Conservation (phyloP, 495 filamentous ascomycete genomes). For the Penicillium waksmanii region DNA sequence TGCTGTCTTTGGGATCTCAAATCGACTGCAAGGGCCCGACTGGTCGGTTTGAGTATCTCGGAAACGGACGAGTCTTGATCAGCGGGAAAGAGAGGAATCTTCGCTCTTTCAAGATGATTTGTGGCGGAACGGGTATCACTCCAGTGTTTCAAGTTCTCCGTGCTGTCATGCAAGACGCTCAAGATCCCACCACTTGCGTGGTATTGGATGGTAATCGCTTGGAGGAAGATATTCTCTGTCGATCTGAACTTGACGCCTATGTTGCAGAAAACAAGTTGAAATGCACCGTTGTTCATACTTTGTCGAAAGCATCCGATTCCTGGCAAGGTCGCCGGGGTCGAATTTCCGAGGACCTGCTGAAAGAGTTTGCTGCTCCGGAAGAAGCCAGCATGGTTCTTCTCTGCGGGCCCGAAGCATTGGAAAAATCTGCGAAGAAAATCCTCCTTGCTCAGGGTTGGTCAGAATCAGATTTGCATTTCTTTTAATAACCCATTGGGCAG, state of each 20-base stretch:
- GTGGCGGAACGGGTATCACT: constrained; percentile 86
- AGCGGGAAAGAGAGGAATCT: constrained; percentile 62
- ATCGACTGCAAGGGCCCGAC: constrained; percentile 92
- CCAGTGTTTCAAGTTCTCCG: constrained; percentile 89
- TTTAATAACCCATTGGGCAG: constrained; percentile 47
- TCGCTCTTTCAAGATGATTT: constrained; percentile 83
- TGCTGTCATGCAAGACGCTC: constrained; percentile 66
- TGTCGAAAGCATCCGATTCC: constrained; percentile 61
- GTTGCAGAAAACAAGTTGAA: constrained; percentile 51
- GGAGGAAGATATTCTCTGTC: constrained; percentile 84
- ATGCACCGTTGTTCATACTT: constrained; percentile 71
- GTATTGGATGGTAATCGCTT: constrained; percentile 81
- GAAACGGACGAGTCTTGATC: constrained; percentile 65
- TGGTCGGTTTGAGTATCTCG: constrained; percentile 83
- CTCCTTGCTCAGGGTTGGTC: constrained; percentile 74
- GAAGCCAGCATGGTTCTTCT: constrained; percentile 72
- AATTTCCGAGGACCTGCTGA: constrained; percentile 64
- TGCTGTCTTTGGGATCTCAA: constrained; percentile 66
- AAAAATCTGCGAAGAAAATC: constrained; percentile 65
- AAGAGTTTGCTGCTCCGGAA: constrained; percentile 56
- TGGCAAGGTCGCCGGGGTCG: constrained; percentile 78
- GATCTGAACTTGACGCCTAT: constrained; percentile 72
- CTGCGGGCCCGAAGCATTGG: constrained; percentile 81
- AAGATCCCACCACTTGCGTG: constrained; percentile 64
- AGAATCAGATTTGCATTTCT: constrained; percentile 83